Percentiles rank a stretch among this genome's conserved stretches.
Evolutionary conservation across 352 stramenopile species (phyloP).

Genomic region (Globisporangium iwayamae): DNA sequence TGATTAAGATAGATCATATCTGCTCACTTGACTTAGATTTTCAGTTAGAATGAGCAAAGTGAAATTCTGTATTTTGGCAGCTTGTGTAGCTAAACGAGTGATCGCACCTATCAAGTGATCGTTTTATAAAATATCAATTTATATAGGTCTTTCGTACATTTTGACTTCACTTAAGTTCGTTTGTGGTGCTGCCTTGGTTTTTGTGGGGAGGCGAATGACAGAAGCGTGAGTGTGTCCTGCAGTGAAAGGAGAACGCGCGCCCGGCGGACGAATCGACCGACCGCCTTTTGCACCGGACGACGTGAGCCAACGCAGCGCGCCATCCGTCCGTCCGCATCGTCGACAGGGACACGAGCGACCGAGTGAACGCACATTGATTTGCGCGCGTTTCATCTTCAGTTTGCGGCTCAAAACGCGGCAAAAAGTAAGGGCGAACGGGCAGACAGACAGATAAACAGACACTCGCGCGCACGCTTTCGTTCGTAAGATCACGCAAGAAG

Average conservation of each 20-base stretch:
- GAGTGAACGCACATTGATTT: background rate
- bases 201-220: slow-evolving; percentile 13
- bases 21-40: no score
- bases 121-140: background rate
- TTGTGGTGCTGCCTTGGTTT: slow-evolving; percentile 3
- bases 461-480: background rate
- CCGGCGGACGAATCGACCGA: background rate
- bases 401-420: background rate
- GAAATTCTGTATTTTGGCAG: no score
- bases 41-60: no score
- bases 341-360: background rate
- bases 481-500: background rate
- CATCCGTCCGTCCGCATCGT: background rate
- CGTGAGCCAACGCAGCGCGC: background rate
- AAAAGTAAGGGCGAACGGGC: background rate
- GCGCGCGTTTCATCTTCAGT: background rate
- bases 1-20: no score
- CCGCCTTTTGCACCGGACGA: background rate
- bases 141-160: background rate
- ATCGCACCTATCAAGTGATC: background rate
- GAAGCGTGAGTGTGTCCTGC: slow-evolving; percentile 4
- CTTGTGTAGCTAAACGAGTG: no score
- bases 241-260: slow-evolving; percentile 7
- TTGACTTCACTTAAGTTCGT: background rate
- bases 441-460: background rate